These are phyloP conservation scores for Petunia hybrid DNA, from an alignment of 305 asterid genomes.

Conservation along the genomic window DNA sequence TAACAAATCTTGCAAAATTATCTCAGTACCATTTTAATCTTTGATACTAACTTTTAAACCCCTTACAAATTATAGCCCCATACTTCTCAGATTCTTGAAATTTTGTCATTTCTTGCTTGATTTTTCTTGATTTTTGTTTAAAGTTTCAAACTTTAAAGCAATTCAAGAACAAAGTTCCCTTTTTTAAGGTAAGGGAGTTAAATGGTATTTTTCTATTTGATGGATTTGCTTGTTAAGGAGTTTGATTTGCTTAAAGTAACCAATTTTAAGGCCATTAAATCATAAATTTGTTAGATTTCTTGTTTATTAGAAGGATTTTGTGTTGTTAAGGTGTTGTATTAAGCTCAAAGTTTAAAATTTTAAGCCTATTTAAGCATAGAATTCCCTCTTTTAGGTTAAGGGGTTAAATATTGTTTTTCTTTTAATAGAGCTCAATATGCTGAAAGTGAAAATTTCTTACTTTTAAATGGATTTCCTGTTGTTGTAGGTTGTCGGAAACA, in stretches of 20 bases:
- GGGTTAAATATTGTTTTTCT: background rate
- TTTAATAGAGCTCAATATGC: background rate
- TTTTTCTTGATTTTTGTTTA: background rate
- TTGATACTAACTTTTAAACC: background rate
- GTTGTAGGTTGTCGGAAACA: background rate
- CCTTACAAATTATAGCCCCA: background rate
- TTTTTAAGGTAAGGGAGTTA: background rate
- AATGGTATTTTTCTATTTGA: too few species aligned
- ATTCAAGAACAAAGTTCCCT: constrained; percentile 25
- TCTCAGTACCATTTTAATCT: background rate
- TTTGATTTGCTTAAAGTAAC: too few species aligned
- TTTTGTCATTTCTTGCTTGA: background rate
- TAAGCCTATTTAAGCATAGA: background rate
- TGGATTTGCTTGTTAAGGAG: too few species aligned
- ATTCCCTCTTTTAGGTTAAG: constrained; percentile 15
- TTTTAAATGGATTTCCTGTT: background rate
- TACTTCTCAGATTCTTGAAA: background rate
- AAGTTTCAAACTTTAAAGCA: constrained; percentile 2
- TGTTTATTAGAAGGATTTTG: constrained; percentile 5
- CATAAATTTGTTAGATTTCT: background rate
- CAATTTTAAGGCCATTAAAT: too few species aligned
- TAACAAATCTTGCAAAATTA: background rate
- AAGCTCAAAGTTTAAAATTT: background rate
- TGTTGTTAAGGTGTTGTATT: constrained; percentile 9
- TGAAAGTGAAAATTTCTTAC: background rate